Evolutionary conservation across 176 grass and related monocot genomes (phyloP), one percentile per base, ranked within the genome.

Genomic region (Avena atlantica): DNA sequence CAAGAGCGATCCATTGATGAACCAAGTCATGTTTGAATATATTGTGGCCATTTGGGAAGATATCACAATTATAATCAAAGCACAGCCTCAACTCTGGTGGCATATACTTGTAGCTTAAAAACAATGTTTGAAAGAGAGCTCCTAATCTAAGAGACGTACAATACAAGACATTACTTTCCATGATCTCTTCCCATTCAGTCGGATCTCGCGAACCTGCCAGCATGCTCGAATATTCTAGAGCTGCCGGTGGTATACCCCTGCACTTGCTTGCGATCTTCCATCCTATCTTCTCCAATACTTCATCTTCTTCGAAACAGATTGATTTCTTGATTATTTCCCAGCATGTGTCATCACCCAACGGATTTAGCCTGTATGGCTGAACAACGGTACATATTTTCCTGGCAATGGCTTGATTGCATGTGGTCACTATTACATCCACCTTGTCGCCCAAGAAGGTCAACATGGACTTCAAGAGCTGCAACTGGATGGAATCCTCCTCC

Each of bases 1-100:
- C 31, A 0, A 78, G 74, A 68, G 74, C 50, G 19, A 52, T 57
- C 63, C 85, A 73, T 61, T 17, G 60, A 44, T 71, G 27, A 59
- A 20, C 1, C 15, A 74, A 10, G 12, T 74, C 71, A 51, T 74
- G 5, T 24, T 74, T 74, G 12, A 9, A 5, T 51, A 74, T 51
- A 16, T 0, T 74, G 12, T 51, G 71, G 0, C 45, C 12, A 0
- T 0, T 24, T 49, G 71, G 45, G 21, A 74, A 23, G 8, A 74
- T 69, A 6, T 1, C 0, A 23, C 0, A 12, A 74, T 1, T 50
- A 49, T 15, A 74, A 14, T 1, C 8, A 15, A 50, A 51, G 42
- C 71, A 50, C 15, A 50, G n/a, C 45, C n/a, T 51, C 45, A 51
- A 15, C 0, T 49, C n/a, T 23, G 8, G 17, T 74, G 37, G 19